Evolutionary conservation across 2,329 filamentous ascomycete genomes (phyloP).

Genomic region (Fusarium sarcochroum): DNA sequence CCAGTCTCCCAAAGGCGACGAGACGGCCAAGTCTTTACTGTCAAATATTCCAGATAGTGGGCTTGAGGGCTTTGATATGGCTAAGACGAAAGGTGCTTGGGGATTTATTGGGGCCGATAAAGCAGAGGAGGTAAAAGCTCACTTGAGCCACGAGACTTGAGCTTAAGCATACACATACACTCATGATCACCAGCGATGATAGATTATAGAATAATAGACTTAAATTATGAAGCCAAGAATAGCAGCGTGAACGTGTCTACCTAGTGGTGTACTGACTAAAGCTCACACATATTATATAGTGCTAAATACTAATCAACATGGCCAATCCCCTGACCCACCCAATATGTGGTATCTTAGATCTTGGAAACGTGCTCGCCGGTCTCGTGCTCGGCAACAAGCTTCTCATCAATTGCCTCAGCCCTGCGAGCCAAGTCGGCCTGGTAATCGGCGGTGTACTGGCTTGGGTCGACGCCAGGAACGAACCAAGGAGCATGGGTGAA

Average conservation of each 20-base stretch:
- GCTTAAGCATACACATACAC: slow-evolving; percentile 60
- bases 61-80: neutral
- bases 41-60: neutral
- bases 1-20: slow-evolving; percentile 5
- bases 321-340: no score
- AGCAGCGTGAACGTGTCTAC: no score
- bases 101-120: slow-evolving; percentile 8
- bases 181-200: no score
- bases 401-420: slow-evolving; percentile 51
- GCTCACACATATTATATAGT: no score
- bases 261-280: no score
- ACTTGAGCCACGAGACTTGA: neutral
- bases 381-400: slow-evolving; percentile 22
- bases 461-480: slow-evolving; percentile 21
- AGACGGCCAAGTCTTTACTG: neutral
- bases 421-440: slow-evolving; percentile 69
- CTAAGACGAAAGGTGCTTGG: slow-evolving; percentile 13
- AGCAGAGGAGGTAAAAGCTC: neutral
- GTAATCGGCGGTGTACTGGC: slow-evolving; percentile 33
- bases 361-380: slow-evolving; percentile 19
- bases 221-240: no score
- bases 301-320: no score
- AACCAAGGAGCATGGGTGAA: slow-evolving; percentile 31
- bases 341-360: neutral
- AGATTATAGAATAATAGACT: no score